These are phyloP conservation scores for Chlorella sp. DNA, from an alignment of 139 green algal genomes.

Conservation along the genomic window DNA sequence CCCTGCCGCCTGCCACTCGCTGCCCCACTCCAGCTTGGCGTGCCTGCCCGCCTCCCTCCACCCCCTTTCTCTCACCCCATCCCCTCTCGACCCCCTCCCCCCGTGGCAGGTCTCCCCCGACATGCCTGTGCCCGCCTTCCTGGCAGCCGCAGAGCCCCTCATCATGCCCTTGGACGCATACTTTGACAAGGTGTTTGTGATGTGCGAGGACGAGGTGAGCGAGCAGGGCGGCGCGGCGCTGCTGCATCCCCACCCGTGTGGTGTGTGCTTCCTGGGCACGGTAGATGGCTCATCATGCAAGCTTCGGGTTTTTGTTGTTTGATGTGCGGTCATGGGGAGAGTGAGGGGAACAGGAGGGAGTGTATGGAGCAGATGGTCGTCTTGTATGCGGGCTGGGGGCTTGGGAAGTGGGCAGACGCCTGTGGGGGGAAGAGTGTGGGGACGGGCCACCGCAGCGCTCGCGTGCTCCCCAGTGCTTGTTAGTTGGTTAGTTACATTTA, in stretches of 20 bases:
- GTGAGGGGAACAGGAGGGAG: too few species aligned
- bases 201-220: constrained; percentile 83
- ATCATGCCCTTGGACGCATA: constrained; percentile 82
- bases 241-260: background rate
- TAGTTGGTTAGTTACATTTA: too few species aligned
- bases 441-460: too few species aligned
- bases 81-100: background rate
- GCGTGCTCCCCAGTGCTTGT: too few species aligned
- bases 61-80: background rate
- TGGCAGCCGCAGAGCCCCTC: constrained; percentile 64
- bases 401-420: too few species aligned
- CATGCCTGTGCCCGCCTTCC: constrained; percentile 68
- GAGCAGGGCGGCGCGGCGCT: background rate
- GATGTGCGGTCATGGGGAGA: too few species aligned
- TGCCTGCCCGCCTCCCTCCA: background rate
- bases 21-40: background rate
- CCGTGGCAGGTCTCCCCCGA: constrained; percentile 34
- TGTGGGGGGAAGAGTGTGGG: too few species aligned
- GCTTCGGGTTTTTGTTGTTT: too few species aligned
- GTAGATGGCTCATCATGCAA: too few species aligned
- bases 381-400: too few species aligned
- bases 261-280: background rate
- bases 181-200: constrained; percentile 95
- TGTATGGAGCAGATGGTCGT: too few species aligned
- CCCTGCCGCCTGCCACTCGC: too few species aligned